A percentile compares a stretch with the other conserved stretches of the same genome.
Conservation (phyloP, 345 rosid species). For the Sisymbrium altissimum region DNA sequence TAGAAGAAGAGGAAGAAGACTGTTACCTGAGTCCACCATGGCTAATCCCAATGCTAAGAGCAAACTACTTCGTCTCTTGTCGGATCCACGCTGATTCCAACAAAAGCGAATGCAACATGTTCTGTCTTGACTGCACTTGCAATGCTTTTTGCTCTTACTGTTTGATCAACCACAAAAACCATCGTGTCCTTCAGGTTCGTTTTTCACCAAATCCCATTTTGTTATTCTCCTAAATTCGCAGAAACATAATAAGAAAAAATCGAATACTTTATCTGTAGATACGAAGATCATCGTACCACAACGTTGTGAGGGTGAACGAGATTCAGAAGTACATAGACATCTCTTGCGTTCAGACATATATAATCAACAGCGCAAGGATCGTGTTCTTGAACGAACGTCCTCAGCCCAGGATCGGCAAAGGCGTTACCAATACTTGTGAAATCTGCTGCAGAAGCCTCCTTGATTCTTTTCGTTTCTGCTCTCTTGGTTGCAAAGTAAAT, state of each 20-base stretch:
- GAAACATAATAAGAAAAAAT: neutral
- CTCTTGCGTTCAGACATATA: slow-evolving; percentile 79
- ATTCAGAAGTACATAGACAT: slow-evolving; percentile 84
- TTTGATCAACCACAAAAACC: slow-evolving; percentile 55
- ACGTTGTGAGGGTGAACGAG: slow-evolving; percentile 90
- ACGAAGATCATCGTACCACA: slow-evolving; percentile 90
- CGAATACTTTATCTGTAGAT: slow-evolving; percentile 43
- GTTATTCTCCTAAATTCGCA: neutral
- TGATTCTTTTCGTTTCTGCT: slow-evolving; percentile 91
- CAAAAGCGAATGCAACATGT: slow-evolving; percentile 86
- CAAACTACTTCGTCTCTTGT: slow-evolving; percentile 71
- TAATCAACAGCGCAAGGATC: slow-evolving; percentile 88
- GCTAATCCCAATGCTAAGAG: slow-evolving; percentile 69
- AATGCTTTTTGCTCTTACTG: slow-evolving; percentile 76
- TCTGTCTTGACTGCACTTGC: slow-evolving; percentile 72
- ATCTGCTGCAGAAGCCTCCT: slow-evolving; percentile 85
- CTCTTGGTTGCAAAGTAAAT: slow-evolving; percentile 78
- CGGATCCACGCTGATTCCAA: slow-evolving; percentile 54
- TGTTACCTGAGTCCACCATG: slow-evolving; percentile 57
- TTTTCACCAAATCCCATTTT: neutral
- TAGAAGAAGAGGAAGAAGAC: slow-evolving; percentile 29
- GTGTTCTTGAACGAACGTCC: slow-evolving; percentile 88
- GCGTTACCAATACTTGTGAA: slow-evolving; percentile 88
- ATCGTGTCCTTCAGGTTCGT: slow-evolving; percentile 73
- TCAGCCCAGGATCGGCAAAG: slow-evolving; percentile 90